Evolutionary conservation across 2,329 filamentous ascomycete genomes (phyloP), one percentile per base, ranked within the genome.

Genomic region (Verticillium nonalfalfae): DNA sequence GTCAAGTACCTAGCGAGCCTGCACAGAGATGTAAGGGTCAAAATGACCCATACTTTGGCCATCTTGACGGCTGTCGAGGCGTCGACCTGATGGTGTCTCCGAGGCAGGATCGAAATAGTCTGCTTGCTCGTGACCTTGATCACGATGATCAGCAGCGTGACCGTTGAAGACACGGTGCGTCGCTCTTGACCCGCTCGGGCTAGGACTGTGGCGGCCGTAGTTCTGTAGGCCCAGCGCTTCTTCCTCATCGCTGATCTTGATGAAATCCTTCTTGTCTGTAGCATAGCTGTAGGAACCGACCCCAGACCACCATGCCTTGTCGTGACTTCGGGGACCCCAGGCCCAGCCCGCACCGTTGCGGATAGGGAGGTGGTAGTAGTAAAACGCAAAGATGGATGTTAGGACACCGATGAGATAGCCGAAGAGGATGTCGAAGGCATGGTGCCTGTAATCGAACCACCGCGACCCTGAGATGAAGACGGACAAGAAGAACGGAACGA

Each of bases 351-450:
- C 90, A 7, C 92, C 92, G n/a, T 83, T 81, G 21, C 78, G 80
- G 64, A 96, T 86, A 0, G 93, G 91, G 10, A 95, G 77, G 71
- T 97, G 92, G 71, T 97, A 97, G 78, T 89, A 91, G 31, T 90
- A 82, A 78, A 97, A 97, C 3, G 88, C 84, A 67, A 94, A 86
- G 72, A 88, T 87, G 21, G 90, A 85, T 40, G 85, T 85, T 55
- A 87, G 75, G 14, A 88, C 82, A 9, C 94, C 94, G 64, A 97
- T 89, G 13, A 90, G 66, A 60, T 88, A 90, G n/a, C 94, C 94
- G 65, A 90, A 91, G 2, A 97, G 76, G 66, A 97, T 90, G 66
- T 98, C 94, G 72, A 97, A 94, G n/a, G 89, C 93, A 72, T 94
- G 90, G 74, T 98, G 94, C 45, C 91, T 87, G 77, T 89, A 96